Conservation (phyloP, 805 yeast genomes). For the Yarrowia hollandica region DNA sequence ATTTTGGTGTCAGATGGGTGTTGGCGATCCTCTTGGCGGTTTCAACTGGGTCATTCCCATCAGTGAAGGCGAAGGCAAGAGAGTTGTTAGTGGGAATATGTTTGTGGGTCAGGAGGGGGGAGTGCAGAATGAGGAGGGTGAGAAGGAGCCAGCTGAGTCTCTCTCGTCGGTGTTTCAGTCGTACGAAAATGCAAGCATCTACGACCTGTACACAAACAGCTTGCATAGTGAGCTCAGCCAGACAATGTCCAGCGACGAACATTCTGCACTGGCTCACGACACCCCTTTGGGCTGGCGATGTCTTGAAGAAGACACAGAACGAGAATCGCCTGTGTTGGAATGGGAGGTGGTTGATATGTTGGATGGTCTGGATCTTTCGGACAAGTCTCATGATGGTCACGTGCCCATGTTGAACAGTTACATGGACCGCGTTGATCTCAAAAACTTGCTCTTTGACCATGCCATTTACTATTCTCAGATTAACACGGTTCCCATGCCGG, state of each 20-base stretch:
- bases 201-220: neutral
- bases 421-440: constrained; percentile 27
- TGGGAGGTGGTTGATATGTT: constrained; percentile 29
- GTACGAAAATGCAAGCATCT: neutral
- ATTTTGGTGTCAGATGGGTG: constrained; percentile 43
- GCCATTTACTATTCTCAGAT: constrained; percentile 1
- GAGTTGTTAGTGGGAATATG: constrained; percentile 34
- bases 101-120: no score
- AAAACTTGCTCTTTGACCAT: neutral
- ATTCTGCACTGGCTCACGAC: constrained; percentile 3
- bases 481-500: neutral
- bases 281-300: constrained; percentile 32
- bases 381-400: neutral
- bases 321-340: constrained; percentile 4
- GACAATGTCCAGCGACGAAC: neutral
- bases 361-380: neutral
- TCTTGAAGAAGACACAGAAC: constrained; percentile 35
- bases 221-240: neutral
- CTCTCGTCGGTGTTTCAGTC: neutral
- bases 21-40: constrained; percentile 40
- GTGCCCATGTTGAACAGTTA: neutral
- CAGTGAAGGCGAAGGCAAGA: neutral
- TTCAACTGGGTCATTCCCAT: constrained; percentile 40
- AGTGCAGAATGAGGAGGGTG: neutral
- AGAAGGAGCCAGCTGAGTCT: no score